Base-by-base conservation (phyloP, 2,329 filamentous ascomycete genomes). In the Phyllosticta paracitricarpa region DNA sequence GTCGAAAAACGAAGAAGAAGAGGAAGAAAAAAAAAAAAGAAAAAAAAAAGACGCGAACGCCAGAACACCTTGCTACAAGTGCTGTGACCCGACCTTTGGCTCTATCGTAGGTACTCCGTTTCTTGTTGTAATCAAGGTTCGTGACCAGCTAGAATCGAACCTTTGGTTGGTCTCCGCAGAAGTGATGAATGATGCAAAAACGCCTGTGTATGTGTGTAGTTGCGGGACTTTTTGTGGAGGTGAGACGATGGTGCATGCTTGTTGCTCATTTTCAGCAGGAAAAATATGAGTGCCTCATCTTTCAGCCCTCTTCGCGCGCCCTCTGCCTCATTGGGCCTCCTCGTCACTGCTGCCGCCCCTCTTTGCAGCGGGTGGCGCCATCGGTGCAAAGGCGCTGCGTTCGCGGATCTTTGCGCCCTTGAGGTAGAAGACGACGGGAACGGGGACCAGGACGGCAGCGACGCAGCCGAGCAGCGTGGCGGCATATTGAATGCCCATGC, bases 401-500 rank as follows among this genome's bases (percentile, higher is more conserved):
- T 70, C 71, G 12, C 78, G 66, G 48, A 80, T 78, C 65, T 68
- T 74, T 61, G 72, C 76, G 26, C 78, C 77, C 58, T 70, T 75
- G 24, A 76, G 61, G 57, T 77, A 79, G 64, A 79, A 79, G 5
- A 75, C 57, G 17, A 79, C 63, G 0, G 77, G 77, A 67, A 79
- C 72, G 2, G 78, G 78, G 0, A 78, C 73, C 6, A 77, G 67
- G 0, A 75, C 58, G 1, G 73, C 64, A 0, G 77, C 76, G 0
- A 80, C 69, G 57, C 72, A 76, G 0, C 78, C 78, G 1, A 80
- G 70, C 12, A 80, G 63, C 2, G 76, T 78, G 54, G 70, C 67
- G 0, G 76, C 76, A 74, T 76, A 80, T 59, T 81, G 68, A 7
- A 82, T 76, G 7, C 80, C 79, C 70, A 82, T 78, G 26, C 76